Conservation (phyloP, 1,284 basidiomycete species). For the Boletus smithii region DNA sequence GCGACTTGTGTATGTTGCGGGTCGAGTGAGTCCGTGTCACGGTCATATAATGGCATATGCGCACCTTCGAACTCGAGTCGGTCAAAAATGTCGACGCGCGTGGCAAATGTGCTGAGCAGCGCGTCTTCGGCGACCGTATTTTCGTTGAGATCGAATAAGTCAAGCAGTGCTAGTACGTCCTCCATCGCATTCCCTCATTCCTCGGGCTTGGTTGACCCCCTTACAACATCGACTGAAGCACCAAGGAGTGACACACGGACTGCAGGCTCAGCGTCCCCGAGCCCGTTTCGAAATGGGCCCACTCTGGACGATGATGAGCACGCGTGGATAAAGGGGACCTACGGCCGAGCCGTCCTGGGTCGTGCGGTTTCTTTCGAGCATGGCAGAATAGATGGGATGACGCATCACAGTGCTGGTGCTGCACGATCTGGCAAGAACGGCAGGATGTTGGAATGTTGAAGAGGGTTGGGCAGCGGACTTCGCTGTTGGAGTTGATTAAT, state of each 20-base stretch:
- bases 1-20: slow-evolving; percentile 46
- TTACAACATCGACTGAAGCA: slow-evolving; percentile 71
- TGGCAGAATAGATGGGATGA: slow-evolving; percentile 74
- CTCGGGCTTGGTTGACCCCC: slow-evolving; percentile 42
- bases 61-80: slow-evolving; percentile 70
- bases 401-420: slow-evolving; percentile 85
- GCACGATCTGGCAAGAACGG: slow-evolving; percentile 77
- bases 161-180: slow-evolving; percentile 56
- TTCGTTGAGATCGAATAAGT: slow-evolving; percentile 60
- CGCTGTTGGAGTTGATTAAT: slow-evolving; percentile 45
- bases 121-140: slow-evolving; percentile 66
- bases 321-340: slow-evolving; percentile 64
- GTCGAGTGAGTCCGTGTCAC: neutral
- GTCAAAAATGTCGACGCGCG: slow-evolving; percentile 58
- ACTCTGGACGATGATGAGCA: slow-evolving; percentile 72
- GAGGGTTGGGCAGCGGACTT: slow-evolving; percentile 87
- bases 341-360: slow-evolving; percentile 31
- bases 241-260: slow-evolving; percentile 79
- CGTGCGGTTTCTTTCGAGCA: slow-evolving; percentile 41
- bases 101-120: slow-evolving; percentile 61
- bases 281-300: slow-evolving; percentile 79
- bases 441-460: slow-evolving; percentile 70
- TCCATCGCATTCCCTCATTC: slow-evolving; percentile 44
- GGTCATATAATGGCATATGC: slow-evolving; percentile 24
- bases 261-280: slow-evolving; percentile 84